Base-by-base conservation (phyloP, 169 alveolate genomes). In the Sarcocystis neurona region DNA sequence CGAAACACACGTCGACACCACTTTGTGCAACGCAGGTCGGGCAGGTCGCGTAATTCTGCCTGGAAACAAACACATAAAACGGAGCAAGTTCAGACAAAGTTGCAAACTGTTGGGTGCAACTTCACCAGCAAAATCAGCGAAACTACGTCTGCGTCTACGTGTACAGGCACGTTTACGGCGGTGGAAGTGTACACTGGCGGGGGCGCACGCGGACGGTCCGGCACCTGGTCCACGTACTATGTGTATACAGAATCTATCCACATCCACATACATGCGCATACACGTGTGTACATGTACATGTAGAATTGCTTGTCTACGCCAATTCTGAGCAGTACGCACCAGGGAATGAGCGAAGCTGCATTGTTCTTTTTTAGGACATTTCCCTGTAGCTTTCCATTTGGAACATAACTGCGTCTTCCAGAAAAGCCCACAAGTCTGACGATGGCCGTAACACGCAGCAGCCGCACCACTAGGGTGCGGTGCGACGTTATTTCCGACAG, bases 1-100 rank as follows among this genome's bases (percentile, higher is more conserved):
- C 56, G 82, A 39, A 72, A 72, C 34, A 72, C 47, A 32, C 82
- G 82, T 23, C 82, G 82, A 72, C 82, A 72, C 82, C 82, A 72
- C 82, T 72, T 72, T 1, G 82, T 72, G 53, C 82, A 72, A 39
- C 82, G 82, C 56, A 72, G 82, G 46, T 72, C 82, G 27, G 82
- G 82, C 23, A 56, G 82, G 23, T 48, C 23, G 10, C 82, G 53
- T 15, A 72, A 56, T 53, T 72, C 82, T 15, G 34, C 82, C 82
- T 72, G 82, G 18, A 18, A 4, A n/a, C 1, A 15, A 15, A 63
- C 39, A n/a, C 43, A 63, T 4, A 63, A 58, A 1, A 58, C 4
- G n/a, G n/a, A 58, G 4, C n/a, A n/a, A n/a, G n/a, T n/a, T n/a
- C n/a, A n/a, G n/a, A n/a, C n/a, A n/a, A n/a, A n/a, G n/a, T n/a